Conservation (phyloP, 139 green algal species). For the Chlamydomonas eustigma region DNA sequence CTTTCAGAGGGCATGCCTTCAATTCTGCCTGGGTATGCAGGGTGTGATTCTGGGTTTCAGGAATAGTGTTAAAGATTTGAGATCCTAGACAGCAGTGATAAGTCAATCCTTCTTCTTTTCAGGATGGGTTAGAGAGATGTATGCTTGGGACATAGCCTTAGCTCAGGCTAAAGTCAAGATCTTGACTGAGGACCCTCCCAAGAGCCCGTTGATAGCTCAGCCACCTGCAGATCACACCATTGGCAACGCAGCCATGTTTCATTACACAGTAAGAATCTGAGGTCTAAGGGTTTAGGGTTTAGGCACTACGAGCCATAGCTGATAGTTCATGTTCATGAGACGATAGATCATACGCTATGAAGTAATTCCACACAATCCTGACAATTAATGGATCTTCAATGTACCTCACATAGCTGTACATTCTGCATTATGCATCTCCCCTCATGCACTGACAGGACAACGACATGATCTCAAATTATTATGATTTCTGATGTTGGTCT, state of each 20-base stretch:
- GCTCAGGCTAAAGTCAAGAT: slow-evolving; percentile 35
- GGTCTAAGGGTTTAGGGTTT: neutral
- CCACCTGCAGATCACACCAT: slow-evolving; percentile 42
- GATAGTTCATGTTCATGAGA: neutral
- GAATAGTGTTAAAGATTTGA: too few species aligned
- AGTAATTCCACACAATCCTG: too few species aligned
- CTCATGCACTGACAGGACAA: too few species aligned
- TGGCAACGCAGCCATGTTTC: slow-evolving; percentile 66
- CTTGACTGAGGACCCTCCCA: slow-evolving; percentile 31
- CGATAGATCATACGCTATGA: neutral
- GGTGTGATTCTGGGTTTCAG: too few species aligned
- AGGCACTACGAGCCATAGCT: neutral
- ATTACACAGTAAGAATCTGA: slow-evolving; percentile 75
- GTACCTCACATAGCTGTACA: too few species aligned
- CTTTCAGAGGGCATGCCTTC: neutral
- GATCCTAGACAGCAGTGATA: too few species aligned
- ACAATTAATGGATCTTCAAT: too few species aligned
- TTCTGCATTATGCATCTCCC: too few species aligned
- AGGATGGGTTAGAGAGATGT: slow-evolving; percentile 90
- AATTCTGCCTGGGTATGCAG: too few species aligned
- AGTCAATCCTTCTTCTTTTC: slow-evolving; percentile 4
- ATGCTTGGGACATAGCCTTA: slow-evolving; percentile 65
- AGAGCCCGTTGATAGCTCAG: slow-evolving; percentile 72
- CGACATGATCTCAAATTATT: too few species aligned
- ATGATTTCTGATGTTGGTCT: too few species aligned